phyloP scores from a whole-genome alignment of 176 grass and related monocot species.

The bread wheat (Triticum aestivum) region IWGSC_CS_RefSeq_v2.1 NC_057799.1:375612904-375613403 shows the following conservation, averaged over 20 bases:
- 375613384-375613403: background rate
- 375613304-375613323: background rate
- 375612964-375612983: too few species aligned
- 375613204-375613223: slow-evolving; percentile 66
- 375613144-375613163: background rate
- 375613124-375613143: background rate
- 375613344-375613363: background rate
- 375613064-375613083: background rate
- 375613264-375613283: slow-evolving; percentile 75
- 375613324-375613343: background rate
- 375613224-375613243: slow-evolving; percentile 90
- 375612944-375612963: background rate
- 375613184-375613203: slow-evolving; percentile 16
- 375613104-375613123: background rate
- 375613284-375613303: slow-evolving; percentile 73
- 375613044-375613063: background rate
- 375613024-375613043: background rate
- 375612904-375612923: slow-evolving; percentile 3
- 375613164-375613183: background rate
- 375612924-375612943: slow-evolving; percentile 4
- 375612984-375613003: too few species aligned
- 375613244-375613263: slow-evolving; percentile 93
- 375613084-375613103: background rate
- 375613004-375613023: too few species aligned
- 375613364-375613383: background rate